A percentile compares a stretch with the other conserved stretches of the same genome.
phyloP scores from a whole-genome alignment of 2,329 filamentous ascomycete species.

The Penicillium polonicum region DNA sequence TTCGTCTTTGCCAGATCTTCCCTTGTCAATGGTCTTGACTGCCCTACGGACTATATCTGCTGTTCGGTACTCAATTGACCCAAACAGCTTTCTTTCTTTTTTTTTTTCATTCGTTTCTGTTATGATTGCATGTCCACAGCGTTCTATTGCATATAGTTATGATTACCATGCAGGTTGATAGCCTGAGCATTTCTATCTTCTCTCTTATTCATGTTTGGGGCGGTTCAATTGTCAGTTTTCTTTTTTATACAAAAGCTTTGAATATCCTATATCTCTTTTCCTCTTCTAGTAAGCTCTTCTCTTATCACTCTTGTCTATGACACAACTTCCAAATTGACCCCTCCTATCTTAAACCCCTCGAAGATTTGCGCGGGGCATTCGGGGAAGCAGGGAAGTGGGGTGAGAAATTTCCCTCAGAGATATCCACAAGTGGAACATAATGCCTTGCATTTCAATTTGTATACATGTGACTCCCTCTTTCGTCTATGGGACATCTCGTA shows the following conservation, averaged over 20 bases:
- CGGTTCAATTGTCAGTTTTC: conserved; percentile 1
- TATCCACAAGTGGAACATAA: neutral
- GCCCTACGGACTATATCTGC: neutral
- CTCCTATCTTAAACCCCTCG: conserved; percentile 4
- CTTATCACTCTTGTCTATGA: neutral
- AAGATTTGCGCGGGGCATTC: conserved; percentile 11
- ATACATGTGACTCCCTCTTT: neutral
- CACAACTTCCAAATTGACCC: neutral
- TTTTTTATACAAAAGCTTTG: conserved; percentile 2
- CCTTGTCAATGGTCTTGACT: neutral
- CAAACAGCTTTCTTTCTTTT: neutral
- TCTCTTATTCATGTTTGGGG: conserved; percentile 1
- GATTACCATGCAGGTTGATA: conserved; percentile 1
- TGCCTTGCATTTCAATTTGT: neutral
- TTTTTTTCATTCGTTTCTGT: neutral
- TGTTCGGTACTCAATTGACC: neutral
- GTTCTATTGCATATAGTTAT: conserved; percentile 9
- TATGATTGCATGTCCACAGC: conserved; percentile 7
- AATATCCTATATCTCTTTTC: neutral
- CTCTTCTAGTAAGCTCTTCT: too few species aligned
- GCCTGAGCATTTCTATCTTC: neutral
- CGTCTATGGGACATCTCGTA: neutral
- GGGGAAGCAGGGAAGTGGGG: conserved; percentile 15
- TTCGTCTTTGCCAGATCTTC: neutral
- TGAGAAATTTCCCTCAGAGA: neutral